Conservation (phyloP, 202 grass and related monocot genomes). For the Musa balbisiana region DNA sequence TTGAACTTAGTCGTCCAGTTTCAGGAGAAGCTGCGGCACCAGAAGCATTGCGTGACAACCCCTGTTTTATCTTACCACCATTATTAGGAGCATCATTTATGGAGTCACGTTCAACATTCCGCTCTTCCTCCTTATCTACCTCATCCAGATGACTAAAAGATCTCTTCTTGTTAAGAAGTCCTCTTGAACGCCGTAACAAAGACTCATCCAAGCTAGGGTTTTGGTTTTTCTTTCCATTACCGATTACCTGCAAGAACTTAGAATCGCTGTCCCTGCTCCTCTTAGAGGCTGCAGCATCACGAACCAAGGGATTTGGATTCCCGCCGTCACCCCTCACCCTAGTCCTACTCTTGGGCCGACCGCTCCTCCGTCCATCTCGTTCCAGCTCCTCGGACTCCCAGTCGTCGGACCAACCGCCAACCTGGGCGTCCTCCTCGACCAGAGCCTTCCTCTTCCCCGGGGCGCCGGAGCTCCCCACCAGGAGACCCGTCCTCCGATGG, state of each 20-base stretch:
- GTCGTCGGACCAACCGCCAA: neutral
- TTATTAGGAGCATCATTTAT: neutral
- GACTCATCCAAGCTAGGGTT: neutral
- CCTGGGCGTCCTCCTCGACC: constrained; percentile 8
- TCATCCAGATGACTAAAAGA: constrained; percentile 8
- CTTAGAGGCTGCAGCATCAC: constrained; percentile 1
- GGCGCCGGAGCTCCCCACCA: neutral
- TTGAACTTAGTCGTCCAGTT: neutral
- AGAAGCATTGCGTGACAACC: neutral
- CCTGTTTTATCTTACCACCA: neutral
- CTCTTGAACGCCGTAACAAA: neutral
- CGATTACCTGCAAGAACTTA: constrained; percentile 4
- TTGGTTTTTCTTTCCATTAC: neutral
- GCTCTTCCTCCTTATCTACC: constrained; percentile 4
- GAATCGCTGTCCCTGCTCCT: constrained; percentile 1
- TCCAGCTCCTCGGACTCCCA: constrained; percentile 1
- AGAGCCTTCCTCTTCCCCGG: neutral
- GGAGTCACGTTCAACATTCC: neutral
- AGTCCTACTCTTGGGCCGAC: neutral
- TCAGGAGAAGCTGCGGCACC: neutral
- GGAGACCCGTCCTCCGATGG: neutral
- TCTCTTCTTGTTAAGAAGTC: constrained; percentile 2
- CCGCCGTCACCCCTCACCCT: neutral
- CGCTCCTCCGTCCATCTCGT: neutral
- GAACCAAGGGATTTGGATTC: neutral